These are phyloP conservation scores for Saccharomycopsis oosterbeekiorum DNA, from an alignment of 805 yeast genomes.

Conservation along the genomic window DNA sequence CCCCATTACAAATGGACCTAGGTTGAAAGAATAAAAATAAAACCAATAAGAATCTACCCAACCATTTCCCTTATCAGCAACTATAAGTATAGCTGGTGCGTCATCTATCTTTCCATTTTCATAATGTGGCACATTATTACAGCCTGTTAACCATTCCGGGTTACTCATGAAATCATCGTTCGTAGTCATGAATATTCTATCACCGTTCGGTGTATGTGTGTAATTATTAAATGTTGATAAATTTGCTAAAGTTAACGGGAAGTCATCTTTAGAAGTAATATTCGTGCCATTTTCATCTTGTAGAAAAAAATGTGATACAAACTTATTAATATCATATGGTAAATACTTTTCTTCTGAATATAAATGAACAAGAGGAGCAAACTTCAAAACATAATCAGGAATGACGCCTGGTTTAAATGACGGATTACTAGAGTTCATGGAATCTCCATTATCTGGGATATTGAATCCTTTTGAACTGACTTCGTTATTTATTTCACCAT, in stretches of 20 bases:
- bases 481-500: not conserved
- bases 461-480: not conserved
- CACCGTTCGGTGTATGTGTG: constrained; percentile 24
- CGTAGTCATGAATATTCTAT: constrained; percentile 50
- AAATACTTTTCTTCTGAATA: constrained; percentile 82
- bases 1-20: constrained; percentile 97
- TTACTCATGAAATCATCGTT: constrained; percentile 56
- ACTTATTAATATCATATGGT: constrained; percentile 73
- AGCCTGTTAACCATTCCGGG: constrained; percentile 84
- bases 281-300: constrained; percentile 40
- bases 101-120: constrained; percentile 58
- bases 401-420: constrained; percentile 37
- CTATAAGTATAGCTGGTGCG: constrained; percentile 76
- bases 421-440: not conserved
- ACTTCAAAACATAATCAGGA: constrained; percentile 53
- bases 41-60: constrained; percentile 97
- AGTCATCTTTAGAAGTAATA: constrained; percentile 23
- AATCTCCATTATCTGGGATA: not conserved
- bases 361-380: constrained; percentile 71
- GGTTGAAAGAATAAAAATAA: constrained; percentile 85
- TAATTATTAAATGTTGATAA: constrained; percentile 24
- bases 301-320: constrained; percentile 55
- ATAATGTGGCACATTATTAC: constrained; percentile 53
- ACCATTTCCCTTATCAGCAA: constrained; percentile 88
- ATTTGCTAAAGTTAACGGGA: constrained; percentile 24